Evolutionary conservation across 2,329 filamentous ascomycete genomes (phyloP).

Genomic region (Fusarium xyrophilum): DNA sequence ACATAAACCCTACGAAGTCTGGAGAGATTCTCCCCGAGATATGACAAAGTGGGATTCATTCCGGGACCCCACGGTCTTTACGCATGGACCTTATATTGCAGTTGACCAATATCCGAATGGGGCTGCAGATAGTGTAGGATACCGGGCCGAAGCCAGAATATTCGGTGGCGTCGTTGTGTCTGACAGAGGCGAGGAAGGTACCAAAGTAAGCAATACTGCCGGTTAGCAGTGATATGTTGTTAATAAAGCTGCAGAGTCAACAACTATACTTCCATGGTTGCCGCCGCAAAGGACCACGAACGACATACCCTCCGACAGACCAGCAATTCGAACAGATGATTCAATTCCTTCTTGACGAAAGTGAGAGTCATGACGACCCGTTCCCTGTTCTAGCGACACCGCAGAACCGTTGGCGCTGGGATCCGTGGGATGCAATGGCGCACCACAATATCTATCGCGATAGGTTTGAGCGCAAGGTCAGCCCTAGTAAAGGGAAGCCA

Average conservation of each 20-base stretch:
- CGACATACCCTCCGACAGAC: conserved; percentile 1
- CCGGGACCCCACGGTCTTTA: neutral
- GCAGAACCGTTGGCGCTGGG: conserved; percentile 15
- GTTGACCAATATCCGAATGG: conserved; percentile 8
- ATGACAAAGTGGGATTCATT: neutral
- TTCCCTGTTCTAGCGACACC: neutral
- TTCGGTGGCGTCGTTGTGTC: conserved; percentile 16
- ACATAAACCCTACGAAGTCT: neutral
- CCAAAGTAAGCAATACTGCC: neutral
- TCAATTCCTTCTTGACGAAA: neutral
- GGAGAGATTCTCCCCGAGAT: neutral
- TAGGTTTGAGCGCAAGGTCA: neutral
- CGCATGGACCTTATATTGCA: neutral
- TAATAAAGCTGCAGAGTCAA: neutral
- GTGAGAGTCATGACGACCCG: neutral
- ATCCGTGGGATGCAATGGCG: conserved; percentile 6
- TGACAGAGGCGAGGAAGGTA: neutral
- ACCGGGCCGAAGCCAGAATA: conserved; percentile 19
- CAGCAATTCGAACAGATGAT: neutral
- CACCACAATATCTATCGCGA: conserved; percentile 10
- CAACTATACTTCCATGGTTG: conserved; percentile 6
- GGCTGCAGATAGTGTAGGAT: neutral
- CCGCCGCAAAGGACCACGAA: neutral
- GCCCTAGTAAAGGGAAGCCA: neutral
- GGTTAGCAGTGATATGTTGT: accelerated